Base-by-base conservation (phyloP, 805 yeast species). In the Barnettozyma populi region DNA sequence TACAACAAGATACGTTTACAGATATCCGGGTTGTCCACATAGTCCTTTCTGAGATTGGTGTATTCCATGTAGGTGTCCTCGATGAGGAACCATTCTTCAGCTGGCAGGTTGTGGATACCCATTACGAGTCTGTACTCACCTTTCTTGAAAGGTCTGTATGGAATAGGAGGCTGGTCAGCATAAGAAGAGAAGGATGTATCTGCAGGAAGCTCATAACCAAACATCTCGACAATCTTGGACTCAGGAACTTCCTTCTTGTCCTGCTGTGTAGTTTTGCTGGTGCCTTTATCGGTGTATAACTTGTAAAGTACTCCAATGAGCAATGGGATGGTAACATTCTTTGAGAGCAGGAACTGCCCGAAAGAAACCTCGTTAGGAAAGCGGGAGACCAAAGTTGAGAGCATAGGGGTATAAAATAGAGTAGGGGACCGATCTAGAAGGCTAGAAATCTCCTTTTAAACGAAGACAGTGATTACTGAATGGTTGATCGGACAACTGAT, bases 101-200 rank as follows among this genome's bases (percentile, higher is more conserved):
- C 61, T 32, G 69, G 63, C 37, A 72, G 57, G 57, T 73, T 69
- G 50, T 72, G 68, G 44, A 83, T 71, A 1, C 83, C 85, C 84
- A 85, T 76, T 3, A 84, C 82, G 63, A 84, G 64, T 51, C 73
- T 75, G 55, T 82, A 80, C 41, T 69, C 75, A 14, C 79, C 83
- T 41, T 76, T 71, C 58, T 78, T 80, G 68, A 81, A 84, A 1
- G 88, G 89, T 42, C 80, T 65, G 53, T 72, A 78, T 19, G 68
- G 68, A 40, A 63, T 57, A 0, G 84, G 84, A 40, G 67, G 62
- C 7, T 64, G 61, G 4, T 54, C 51, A 13, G 62, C 48, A 80
- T 83, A 81, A 18, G 73, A 57, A 50, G 76, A 74, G 46, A 61
- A 61, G 3, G 62, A 49, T 20, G 52, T 55, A 4, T 70, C 70